phyloP scores from a whole-genome alignment of 306 rosid genomes.

The Purshia tridentata region DNA sequence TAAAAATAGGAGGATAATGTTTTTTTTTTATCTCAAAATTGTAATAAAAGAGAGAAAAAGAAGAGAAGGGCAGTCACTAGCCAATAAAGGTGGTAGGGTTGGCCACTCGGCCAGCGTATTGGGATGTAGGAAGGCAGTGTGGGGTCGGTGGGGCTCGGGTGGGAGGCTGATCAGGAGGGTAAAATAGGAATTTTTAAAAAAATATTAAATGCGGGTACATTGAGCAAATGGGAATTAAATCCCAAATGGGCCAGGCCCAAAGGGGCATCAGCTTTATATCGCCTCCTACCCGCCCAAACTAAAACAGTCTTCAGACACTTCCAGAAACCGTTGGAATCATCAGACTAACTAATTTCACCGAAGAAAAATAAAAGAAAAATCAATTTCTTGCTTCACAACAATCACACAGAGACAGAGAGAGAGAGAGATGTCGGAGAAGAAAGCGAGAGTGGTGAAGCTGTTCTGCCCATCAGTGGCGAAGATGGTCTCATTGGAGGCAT shows the following conservation, averaged over 20 bases:
- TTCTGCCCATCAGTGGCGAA: conserved; percentile 56
- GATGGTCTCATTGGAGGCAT: conserved; percentile 21
- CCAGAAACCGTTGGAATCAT: conserved; percentile 38
- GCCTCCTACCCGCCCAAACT: not conserved
- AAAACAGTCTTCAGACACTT: conserved; percentile 16
- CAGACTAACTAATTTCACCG: not conserved
- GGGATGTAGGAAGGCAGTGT: too few species aligned
- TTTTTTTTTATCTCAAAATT: too few species aligned
- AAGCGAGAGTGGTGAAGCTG: conserved; percentile 43
- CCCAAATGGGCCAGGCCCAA: not conserved
- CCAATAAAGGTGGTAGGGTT: too few species aligned
- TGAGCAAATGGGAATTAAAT: too few species aligned
- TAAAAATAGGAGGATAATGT: too few species aligned
- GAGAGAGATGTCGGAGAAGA: conserved; percentile 19
- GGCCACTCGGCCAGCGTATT: too few species aligned
- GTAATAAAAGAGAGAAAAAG: too few species aligned
- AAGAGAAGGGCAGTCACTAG: too few species aligned
- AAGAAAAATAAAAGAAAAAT: not conserved
- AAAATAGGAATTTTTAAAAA: too few species aligned
- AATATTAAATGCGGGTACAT: too few species aligned
- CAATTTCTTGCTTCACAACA: not conserved
- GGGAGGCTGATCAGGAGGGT: too few species aligned
- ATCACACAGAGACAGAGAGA: not conserved
- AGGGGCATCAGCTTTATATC: not conserved
- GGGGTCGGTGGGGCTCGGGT: too few species aligned